Base-by-base conservation (phyloP, 2,329 filamentous ascomycete genomes). In the Lizonia empirigonia region DNA sequence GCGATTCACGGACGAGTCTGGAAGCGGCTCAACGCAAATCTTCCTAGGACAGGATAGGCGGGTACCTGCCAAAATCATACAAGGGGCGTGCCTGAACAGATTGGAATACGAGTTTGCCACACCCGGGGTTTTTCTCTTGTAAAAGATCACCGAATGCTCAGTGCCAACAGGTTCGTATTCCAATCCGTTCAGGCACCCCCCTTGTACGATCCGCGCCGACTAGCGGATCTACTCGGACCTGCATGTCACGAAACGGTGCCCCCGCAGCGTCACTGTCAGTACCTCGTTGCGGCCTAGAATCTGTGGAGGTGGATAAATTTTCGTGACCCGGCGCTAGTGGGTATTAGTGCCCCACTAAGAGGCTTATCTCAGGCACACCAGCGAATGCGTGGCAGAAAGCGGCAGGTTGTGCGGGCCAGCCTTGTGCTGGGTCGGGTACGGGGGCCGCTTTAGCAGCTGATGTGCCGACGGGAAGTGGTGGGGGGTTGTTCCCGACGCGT, bases 251-350 rank as follows among this genome's bases (percentile, higher is more conserved):
- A 34, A 34, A 16, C 7, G 23, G 16, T 24, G 32, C 23, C 37
- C 23, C 36, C 44, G 36, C 44, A 40, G 13, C 40, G 30, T 48
- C 27, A 35, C 8, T 33, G 12, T n/a, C 12, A 27, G n/a, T n/a
- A n/a, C n/a, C n/a, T 12, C 16, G 15, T 9, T n/a, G 24, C 13
- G 38, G 38, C 44, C 46, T 50, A 50, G 46, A n/a, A 50, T 44
- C 33, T 50, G 46, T 37, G 46, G 46, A 50, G 46, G 33, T 32
- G 26, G 45, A 40, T 13, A 22, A 39, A 4, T 34, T 27, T 47
- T 34, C 15, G 36, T 23, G 5, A 30, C 15, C 23, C n/a, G 1
- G n/a, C 37, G 37, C 45, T 35, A 42, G 19, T 16, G 7, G 1
- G 10, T n/a, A n/a, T n/a, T n/a, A n/a, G n/a, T n/a, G n/a, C n/a